phyloP scores from a whole-genome alignment of 345 rosid species.

The Gossypium thurberi region DNA sequence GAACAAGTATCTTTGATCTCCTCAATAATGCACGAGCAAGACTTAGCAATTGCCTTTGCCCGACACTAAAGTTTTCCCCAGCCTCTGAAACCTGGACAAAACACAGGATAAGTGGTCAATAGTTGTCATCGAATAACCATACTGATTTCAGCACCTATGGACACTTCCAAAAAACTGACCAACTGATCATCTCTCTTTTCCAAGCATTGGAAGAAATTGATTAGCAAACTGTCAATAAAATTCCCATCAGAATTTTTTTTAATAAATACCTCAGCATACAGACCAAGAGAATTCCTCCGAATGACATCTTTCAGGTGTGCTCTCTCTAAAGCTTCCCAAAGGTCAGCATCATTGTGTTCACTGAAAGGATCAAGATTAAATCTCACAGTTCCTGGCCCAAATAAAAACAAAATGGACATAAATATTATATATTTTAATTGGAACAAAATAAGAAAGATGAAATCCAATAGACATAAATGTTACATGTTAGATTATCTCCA shows the following conservation, averaged over 20 bases:
- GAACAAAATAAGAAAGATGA: not conserved
- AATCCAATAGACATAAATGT: not conserved
- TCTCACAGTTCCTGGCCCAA: conserved; percentile 69
- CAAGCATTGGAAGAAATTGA: not conserved
- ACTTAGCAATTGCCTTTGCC: conserved; percentile 93
- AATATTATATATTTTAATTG: not conserved
- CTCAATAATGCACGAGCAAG: conserved; percentile 95
- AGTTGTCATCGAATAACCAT: not conserved
- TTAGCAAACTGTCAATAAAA: not conserved
- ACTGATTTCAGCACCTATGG: not conserved
- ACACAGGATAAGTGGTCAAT: not conserved
- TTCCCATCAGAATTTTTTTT: not conserved
- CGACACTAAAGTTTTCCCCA: conserved; percentile 97
- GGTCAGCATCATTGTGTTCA: conserved; percentile 96
- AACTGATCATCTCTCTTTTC: not conserved
- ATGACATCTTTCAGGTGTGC: conserved; percentile 91
- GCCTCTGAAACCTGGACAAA: conserved; percentile 72
- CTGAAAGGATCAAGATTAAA: conserved; percentile 96
- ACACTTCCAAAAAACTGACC: not conserved
- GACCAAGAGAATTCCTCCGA: conserved; percentile 74
- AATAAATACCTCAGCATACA: conserved; percentile 73
- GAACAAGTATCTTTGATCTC: conserved; percentile 94
- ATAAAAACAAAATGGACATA: conserved; percentile 10
- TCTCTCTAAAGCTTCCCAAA: conserved; percentile 98
- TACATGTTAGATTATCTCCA: not conserved